Base-by-base conservation (phyloP, 2,329 filamentous ascomycete species). In the Tolypocladium endophyticum region DNA sequence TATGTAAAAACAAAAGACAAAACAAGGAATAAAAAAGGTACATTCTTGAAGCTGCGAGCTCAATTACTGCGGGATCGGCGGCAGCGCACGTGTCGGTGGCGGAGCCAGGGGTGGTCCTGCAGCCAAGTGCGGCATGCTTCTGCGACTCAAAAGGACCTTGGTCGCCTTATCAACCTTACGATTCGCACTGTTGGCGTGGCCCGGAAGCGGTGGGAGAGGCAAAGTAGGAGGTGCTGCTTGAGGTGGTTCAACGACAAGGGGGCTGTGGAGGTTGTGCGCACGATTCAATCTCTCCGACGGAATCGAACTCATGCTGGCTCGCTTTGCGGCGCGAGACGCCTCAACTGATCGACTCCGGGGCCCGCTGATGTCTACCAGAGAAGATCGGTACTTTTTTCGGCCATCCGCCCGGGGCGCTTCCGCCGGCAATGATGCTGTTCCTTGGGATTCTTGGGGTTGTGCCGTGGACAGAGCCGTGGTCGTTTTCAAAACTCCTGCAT, bases 41-140 rank as follows among this genome's bases (percentile, higher is more conserved):
- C 55, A 30, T 18, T 4, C 18, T n/a, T 56, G 45, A 61, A 4
- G 59, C 25, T 28, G 41, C 41, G 2, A 35, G 18, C n/a, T 52
- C 41, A 28, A 59, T 14, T 16, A 74, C 52, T 66, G 70, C 5
- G 81, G 81, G 45, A 83, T 74, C 0, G 82, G 81, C 23, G 82
- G 82, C 28, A 85, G 73, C 18, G 81, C 81, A 63, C 77, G 78
- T 14, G 73, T 82, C 30, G 82, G 82, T 6, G 82, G 82, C 8
- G 82, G 82, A 18, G 75, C 79, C 20, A 77, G 81, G 1, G 81
- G 81, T 36, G 81, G 81, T 1, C 78, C 79, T 16, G 79, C 76
- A 1, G 70, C 71, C 43, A 70, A 71, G 33, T 81, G 78, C 7
- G 80, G 77, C 76, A 82, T 76, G 69, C 81, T 83, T 59, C 76